Evolutionary conservation across 2,329 filamentous ascomycete genomes (phyloP).

Genomic region (Paraphaeosphaeria minitans): DNA sequence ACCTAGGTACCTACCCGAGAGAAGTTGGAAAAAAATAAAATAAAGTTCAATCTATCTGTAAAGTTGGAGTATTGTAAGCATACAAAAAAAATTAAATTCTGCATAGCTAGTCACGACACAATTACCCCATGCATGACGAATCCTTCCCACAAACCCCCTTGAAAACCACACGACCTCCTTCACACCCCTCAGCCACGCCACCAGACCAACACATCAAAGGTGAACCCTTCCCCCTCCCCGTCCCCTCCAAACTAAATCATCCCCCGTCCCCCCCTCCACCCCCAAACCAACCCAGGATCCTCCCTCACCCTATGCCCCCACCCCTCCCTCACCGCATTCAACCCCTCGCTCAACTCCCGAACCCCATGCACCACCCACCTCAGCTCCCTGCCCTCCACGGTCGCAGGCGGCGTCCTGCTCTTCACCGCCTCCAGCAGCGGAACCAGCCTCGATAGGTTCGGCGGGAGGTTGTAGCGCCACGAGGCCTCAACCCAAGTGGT

Average conservation of each 20-base stretch:
- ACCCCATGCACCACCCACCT: slow-evolving; percentile 29
- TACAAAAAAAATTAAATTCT: no score
- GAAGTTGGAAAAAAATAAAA: no score
- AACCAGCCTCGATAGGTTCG: slow-evolving; percentile 36
- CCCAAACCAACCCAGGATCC: slow-evolving; percentile 39
- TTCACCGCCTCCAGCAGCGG: slow-evolving; percentile 30
- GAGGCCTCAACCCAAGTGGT: slow-evolving; percentile 42
- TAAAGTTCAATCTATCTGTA: no score
- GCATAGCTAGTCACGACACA: no score
- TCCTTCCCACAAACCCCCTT: not conserved
- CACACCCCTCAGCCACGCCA: not conserved
- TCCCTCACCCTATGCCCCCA: slow-evolving; percentile 25
- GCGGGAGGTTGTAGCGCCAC: slow-evolving; percentile 36
- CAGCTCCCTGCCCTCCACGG: slow-evolving; percentile 31
- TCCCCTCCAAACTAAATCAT: not conserved
- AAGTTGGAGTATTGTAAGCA: no score
- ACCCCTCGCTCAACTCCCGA: slow-evolving; percentile 28
- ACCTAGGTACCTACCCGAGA: no score
- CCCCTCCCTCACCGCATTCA: slow-evolving; percentile 30
- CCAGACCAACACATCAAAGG: not conserved
- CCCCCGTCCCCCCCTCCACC: slow-evolving; percentile 20
- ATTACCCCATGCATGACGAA: no score
- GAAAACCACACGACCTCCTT: no score
- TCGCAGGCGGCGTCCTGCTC: slow-evolving; percentile 27
- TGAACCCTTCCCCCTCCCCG: no score